Evolutionary conservation across 805 yeast species (phyloP).

Genomic region (Suhomyces pyralidae): DNA sequence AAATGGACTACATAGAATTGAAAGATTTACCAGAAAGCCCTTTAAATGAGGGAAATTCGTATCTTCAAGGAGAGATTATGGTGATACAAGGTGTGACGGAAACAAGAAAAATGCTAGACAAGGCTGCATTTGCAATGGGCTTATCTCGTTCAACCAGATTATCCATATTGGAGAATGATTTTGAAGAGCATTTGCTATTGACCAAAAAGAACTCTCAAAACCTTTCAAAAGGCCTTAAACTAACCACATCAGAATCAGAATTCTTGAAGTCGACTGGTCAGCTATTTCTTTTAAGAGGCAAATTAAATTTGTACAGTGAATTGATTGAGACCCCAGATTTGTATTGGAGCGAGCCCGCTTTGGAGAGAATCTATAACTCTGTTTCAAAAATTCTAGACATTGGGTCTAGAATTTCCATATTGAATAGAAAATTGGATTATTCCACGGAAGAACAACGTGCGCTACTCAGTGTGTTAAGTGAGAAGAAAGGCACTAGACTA

Average conservation of each 20-base stretch:
- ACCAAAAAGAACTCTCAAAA: slow-evolving; percentile 65
- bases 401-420: slow-evolving; percentile 68
- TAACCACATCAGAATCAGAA: slow-evolving; percentile 50
- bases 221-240: slow-evolving; percentile 57
- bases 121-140: slow-evolving; percentile 87
- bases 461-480: slow-evolving; percentile 68
- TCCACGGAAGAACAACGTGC: slow-evolving; percentile 87
- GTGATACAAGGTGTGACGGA: slow-evolving; percentile 53
- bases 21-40: slow-evolving; percentile 21
- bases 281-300: slow-evolving; percentile 73
- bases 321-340: slow-evolving; percentile 89
- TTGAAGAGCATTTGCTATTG: slow-evolving; percentile 64
- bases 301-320: slow-evolving; percentile 80
- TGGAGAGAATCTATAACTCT: slow-evolving; percentile 71
- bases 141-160: slow-evolving; percentile 82
- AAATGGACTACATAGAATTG: slow-evolving; percentile 71
- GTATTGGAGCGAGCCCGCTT: slow-evolving; percentile 87
- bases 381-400: slow-evolving; percentile 74
- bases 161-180: slow-evolving; percentile 69
- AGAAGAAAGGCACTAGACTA: slow-evolving; percentile 68
- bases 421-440: slow-evolving; percentile 84
- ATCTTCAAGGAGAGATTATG: slow-evolving; percentile 67
- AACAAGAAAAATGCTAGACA: slow-evolving; percentile 58
- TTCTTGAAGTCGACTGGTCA: slow-evolving; percentile 70
- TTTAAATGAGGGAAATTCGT: slow-evolving; percentile 27